Evolutionary conservation across 2,329 filamentous ascomycete species (phyloP).

Genomic region (Teratosphaeria zuluensis): DNA sequence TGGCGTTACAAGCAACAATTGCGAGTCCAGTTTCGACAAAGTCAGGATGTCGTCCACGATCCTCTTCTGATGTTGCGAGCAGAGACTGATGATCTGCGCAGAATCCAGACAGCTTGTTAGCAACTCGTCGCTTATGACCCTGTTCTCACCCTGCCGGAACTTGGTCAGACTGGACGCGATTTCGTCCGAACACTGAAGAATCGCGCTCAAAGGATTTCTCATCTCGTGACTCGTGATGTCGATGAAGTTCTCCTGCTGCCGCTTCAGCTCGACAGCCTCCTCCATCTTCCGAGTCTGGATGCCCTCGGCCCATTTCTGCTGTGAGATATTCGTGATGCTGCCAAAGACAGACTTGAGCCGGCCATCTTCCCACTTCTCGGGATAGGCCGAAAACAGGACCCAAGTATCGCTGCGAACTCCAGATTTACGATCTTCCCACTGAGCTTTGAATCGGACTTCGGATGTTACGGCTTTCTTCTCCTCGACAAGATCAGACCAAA

Average conservation of each 20-base stretch:
- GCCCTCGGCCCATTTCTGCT: slow-evolving; percentile 75
- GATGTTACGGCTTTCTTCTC: slow-evolving; percentile 54
- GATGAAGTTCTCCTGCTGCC: slow-evolving; percentile 49
- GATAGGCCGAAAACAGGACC: slow-evolving; percentile 68
- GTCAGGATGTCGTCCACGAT: slow-evolving; percentile 69
- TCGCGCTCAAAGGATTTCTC: slow-evolving; percentile 64
- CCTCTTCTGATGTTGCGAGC: slow-evolving; percentile 69
- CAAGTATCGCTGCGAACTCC: slow-evolving; percentile 58
- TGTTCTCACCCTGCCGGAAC: slow-evolving; percentile 36
- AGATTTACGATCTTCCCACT: slow-evolving; percentile 48
- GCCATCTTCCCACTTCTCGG: slow-evolving; percentile 56
- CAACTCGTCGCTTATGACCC: slow-evolving; percentile 29
- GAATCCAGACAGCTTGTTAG: slow-evolving; percentile 58
- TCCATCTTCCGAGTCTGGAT: slow-evolving; percentile 68
- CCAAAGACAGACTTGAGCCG: slow-evolving; percentile 66
- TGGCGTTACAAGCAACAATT: slow-evolving; percentile 62
- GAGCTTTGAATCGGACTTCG: slow-evolving; percentile 66
- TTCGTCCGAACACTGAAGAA: slow-evolving; percentile 68
- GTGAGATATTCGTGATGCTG: slow-evolving; percentile 74
- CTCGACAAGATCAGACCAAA: slow-evolving; percentile 57
- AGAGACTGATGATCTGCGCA: slow-evolving; percentile 67
- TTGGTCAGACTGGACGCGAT: slow-evolving; percentile 46
- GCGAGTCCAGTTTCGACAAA: slow-evolving; percentile 66
- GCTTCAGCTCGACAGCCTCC: slow-evolving; percentile 72
- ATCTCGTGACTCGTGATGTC: slow-evolving; percentile 37